These are phyloP conservation scores for Naganishia vaughanmartiniae DNA, from an alignment of 768 basidiomycete genomes.

Conservation along the genomic window DNA sequence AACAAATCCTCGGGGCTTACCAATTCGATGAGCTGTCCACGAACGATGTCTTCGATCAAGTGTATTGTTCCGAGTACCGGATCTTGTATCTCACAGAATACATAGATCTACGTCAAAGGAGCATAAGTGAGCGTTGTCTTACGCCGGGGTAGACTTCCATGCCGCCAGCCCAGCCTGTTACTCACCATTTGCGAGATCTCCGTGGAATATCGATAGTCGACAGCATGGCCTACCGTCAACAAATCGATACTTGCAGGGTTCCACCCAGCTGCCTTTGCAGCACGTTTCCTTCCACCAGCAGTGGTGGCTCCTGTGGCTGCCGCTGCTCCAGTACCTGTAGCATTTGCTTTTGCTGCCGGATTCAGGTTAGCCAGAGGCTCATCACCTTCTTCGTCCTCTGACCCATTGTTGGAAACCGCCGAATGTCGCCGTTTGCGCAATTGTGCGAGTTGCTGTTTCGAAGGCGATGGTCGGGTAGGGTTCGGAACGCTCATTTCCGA, in stretches of 20 bases:
- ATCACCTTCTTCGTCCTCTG: slow-evolving; percentile 10
- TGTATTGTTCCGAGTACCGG: slow-evolving; percentile 82
- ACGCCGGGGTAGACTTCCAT: too few relatives aligned
- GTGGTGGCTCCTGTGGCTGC: not conserved
- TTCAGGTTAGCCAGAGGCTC: not conserved
- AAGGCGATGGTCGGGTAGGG: slow-evolving; percentile 14
- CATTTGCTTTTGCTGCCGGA: not conserved
- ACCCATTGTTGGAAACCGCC: slow-evolving; percentile 11
- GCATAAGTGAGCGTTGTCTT: not conserved
- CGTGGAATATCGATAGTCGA: slow-evolving; percentile 74
- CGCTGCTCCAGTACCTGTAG: not conserved
- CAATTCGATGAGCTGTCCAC: slow-evolving; percentile 84
- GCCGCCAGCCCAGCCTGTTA: not conserved
- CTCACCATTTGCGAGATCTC: slow-evolving; percentile 92
- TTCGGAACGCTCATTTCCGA: not conserved
- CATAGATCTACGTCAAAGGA: slow-evolving; percentile 57
- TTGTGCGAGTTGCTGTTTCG: slow-evolving; percentile 15
- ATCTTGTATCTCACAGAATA: slow-evolving; percentile 92
- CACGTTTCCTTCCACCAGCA: slow-evolving; percentile 17
- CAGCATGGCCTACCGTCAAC: slow-evolving; percentile 5
- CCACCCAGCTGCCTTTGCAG: slow-evolving; percentile 21
- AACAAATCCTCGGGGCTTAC: slow-evolving; percentile 55
- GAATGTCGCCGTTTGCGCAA: slow-evolving; percentile 10
- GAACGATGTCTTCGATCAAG: slow-evolving; percentile 91
- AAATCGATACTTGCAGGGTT: slow-evolving; percentile 19